Conservation (phyloP, 2,329 filamentous ascomycete genomes). For the Neonectria punicea region DNA sequence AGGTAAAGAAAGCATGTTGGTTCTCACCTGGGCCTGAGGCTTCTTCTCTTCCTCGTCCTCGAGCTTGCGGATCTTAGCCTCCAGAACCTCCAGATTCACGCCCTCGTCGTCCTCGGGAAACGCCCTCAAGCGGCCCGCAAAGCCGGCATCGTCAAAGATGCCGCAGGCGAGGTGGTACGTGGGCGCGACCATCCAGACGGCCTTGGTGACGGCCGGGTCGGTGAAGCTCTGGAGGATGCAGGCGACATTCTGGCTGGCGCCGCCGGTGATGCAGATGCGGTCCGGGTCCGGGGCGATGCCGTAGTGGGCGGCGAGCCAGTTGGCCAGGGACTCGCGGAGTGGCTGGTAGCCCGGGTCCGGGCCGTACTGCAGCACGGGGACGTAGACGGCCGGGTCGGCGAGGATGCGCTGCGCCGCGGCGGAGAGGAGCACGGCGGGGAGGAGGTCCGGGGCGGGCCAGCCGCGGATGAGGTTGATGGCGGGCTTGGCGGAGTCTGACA, state of each 20-base stretch:
- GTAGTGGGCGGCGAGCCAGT: slow-evolving; percentile 77
- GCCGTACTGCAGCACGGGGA: slow-evolving; percentile 79
- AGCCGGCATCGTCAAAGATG: slow-evolving; percentile 86
- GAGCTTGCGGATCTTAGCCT: slow-evolving; percentile 43
- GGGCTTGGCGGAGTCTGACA: slow-evolving; percentile 44
- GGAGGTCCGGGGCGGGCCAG: slow-evolving; percentile 71
- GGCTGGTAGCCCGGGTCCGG: slow-evolving; percentile 79
- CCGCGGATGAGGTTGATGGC: slow-evolving; percentile 74
- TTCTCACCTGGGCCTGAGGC: slow-evolving; percentile 26
- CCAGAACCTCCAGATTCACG: slow-evolving; percentile 70
- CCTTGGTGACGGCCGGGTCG: slow-evolving; percentile 78
- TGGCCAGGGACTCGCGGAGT: slow-evolving; percentile 74
- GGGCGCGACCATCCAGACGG: slow-evolving; percentile 84
- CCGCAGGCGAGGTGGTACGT: slow-evolving; percentile 86
- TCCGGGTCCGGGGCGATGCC: slow-evolving; percentile 54
- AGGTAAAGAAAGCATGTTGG: not conserved
- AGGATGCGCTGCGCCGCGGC: slow-evolving; percentile 70
- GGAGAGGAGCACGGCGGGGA: slow-evolving; percentile 72
- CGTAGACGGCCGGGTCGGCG: slow-evolving; percentile 65
- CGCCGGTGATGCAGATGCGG: slow-evolving; percentile 83
- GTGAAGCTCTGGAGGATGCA: slow-evolving; percentile 82
- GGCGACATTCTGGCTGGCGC: slow-evolving; percentile 85
- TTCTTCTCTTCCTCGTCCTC: slow-evolving; percentile 41
- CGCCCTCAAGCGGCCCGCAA: slow-evolving; percentile 72
- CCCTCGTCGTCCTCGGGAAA: slow-evolving; percentile 83